Evolutionary conservation across 768 basidiomycete species (phyloP), one percentile per base, ranked within the genome.

Genomic region (Tulasnella calospora): DNA sequence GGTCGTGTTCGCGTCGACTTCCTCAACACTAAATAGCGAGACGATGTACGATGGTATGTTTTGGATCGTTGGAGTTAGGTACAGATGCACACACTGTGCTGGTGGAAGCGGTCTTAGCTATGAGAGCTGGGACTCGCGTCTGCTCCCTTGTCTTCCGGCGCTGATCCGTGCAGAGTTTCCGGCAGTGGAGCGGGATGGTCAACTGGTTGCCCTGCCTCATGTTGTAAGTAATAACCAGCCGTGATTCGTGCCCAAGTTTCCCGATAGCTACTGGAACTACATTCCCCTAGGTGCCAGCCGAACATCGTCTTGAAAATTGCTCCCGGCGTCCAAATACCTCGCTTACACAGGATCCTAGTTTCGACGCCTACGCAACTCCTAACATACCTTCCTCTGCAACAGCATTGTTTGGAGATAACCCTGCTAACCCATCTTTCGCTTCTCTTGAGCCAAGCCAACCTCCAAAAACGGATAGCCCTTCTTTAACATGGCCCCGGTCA

Each of bases 81-180:
- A 76, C 38, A 33, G 27, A 27, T 76, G 75, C 21, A 4, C 7
- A 1, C 15, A 23, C 4, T 75, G 74, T 35, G 51, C 23, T 27
- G 30, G 15, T 57, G 47, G 57, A 12, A 8, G 12, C 57, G 57
- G 21, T 10, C n/a, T 33, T 1, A 7, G 17, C 47, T 76, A 76
- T 36, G 38, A 35, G 10, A 41, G 33, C 19, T 76, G 75, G 75
- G 75, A 76, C n/a, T 8, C 51, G 33, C 27, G 47, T 0, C 35
- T 76, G 21, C 19, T 75, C 19, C 35, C 10, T 15, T 33, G 5
- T 21, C 33, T 75, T 15, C 74, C 74, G n/a, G 6, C 47, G 1
- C 51, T 76, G 17, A 12, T 76, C 27, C 10, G 33, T 9, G 30
- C 75, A 10, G 75, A 76, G 75, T 76, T 76, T 40, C 75, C 75